These are phyloP conservation scores for Lotmaria passim DNA, from an alignment of 208 protist genomes.

Conservation along the genomic window DNA sequence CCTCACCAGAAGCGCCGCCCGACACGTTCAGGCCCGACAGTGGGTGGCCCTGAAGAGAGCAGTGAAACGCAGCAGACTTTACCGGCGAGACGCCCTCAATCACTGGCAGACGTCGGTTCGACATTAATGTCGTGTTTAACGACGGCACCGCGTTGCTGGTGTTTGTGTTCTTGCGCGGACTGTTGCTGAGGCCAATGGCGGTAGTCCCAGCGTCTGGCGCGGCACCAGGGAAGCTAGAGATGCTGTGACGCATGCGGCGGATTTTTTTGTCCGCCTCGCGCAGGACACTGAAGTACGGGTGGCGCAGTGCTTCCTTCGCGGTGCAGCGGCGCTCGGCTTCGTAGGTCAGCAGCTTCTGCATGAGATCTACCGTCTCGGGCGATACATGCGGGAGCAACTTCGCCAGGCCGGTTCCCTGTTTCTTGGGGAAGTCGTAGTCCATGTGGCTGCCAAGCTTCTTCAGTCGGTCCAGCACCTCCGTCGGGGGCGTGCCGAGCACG, in stretches of 20 bases:
- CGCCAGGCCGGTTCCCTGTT: constrained; percentile 62
- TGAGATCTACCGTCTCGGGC: constrained; percentile 82
- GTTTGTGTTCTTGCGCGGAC: constrained; percentile 20
- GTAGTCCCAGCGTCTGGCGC: neutral
- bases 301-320: constrained; percentile 90
- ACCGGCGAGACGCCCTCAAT: constrained; percentile 28
- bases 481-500: constrained; percentile 89
- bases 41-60: constrained; percentile 4
- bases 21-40: constrained; percentile 1
- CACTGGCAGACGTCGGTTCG: constrained; percentile 26
- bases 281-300: constrained; percentile 86
- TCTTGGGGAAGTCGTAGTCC: constrained; percentile 76
- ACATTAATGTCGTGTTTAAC: constrained; percentile 26
- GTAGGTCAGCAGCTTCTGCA: constrained; percentile 87
- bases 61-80: constrained; percentile 14
- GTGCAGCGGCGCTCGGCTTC: constrained; percentile 90
- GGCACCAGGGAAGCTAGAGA: constrained; percentile 4
- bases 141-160: constrained; percentile 14
- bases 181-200: constrained; percentile 18
- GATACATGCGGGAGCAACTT: constrained; percentile 75
- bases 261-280: constrained; percentile 58
- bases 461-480: constrained; percentile 75
- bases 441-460: constrained; percentile 63
- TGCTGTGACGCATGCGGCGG: constrained; percentile 18
- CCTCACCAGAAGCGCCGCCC: constrained; percentile 13